Evolutionary conservation across 2,329 filamentous ascomycete genomes (phyloP), one percentile per base, ranked within the genome.

Genomic region (Fragosphaeria purpurea): DNA sequence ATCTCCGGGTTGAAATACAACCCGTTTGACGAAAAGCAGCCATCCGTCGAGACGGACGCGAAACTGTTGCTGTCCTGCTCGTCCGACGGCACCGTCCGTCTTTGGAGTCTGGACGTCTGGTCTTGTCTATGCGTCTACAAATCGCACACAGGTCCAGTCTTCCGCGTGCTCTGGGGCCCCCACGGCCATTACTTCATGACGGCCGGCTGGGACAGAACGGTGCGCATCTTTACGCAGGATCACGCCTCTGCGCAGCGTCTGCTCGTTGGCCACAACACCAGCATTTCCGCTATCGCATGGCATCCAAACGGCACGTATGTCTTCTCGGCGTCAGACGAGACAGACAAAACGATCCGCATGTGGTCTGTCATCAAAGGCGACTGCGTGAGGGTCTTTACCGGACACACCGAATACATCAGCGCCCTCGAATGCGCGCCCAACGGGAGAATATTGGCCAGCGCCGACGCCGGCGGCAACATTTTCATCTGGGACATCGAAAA

Each of bases 151-250:
- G 86, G 86, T 2, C 90, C 93, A 0, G 83, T 96, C 5, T 93
- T 88, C 78, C 85, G 91, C 58, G 76, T 95, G 6, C 77, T 82
- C 10, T 98, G 91, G 86, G 85, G 88, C 4, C 93, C 93, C 0
- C 90, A 89, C 51, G 93, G 93, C 0, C 90, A 97, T 67, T 98
- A 98, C 70, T 98, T 98, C 63, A 76, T 87, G 39, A 90, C 86
- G 6, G 86, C 82, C 38, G 88, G 88, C 7, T 88, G 88, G 66
- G 93, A 98, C 67, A 89, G 88, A 66, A 94, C 87, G 1, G 87
- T 89, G 7, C 83, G 93, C 12, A 73, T 97, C 10, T 98, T 91
- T 87, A 85, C 85, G 55, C 94, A 94, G 55, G 90, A 96, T 62
- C 87, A 95, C 57, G 90, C 94, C 42, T 89, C 89, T 31, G 86